phyloP scores from a whole-genome alignment of 2,329 filamentous ascomycete genomes.

The Aspergillus pseudotamarii region DNA sequence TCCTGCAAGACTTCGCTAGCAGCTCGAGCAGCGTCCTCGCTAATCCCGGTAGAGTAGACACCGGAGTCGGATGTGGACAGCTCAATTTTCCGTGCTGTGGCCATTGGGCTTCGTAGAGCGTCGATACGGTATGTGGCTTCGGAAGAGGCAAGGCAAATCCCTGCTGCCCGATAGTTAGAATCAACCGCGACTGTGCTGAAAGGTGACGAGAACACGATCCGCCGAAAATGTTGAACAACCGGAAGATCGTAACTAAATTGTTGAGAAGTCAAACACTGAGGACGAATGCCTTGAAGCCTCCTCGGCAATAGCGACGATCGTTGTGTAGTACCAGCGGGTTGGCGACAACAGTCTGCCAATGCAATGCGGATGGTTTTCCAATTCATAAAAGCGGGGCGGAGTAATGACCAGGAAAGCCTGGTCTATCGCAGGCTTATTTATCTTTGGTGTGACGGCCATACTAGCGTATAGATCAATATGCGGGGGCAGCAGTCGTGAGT shows the following conservation, averaged over 20 bases:
- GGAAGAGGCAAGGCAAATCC: background rate
- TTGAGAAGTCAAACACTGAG: background rate
- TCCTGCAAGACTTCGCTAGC: conserved; percentile 71
- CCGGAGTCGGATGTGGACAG: conserved; percentile 49
- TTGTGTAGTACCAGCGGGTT: background rate
- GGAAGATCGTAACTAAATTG: background rate
- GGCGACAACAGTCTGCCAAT: background rate
- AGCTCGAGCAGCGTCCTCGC: conserved; percentile 62
- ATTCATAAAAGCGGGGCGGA: background rate
- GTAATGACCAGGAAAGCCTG: background rate
- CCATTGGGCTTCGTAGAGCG: conserved; percentile 40
- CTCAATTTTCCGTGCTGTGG: conserved; percentile 51
- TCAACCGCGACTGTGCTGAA: background rate
- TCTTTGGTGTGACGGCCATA: background rate
- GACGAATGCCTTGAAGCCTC: background rate
- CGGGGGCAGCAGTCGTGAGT: background rate
- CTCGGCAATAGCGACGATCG: background rate
- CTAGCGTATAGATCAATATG: background rate
- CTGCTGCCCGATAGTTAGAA: background rate
- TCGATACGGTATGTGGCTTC: background rate
- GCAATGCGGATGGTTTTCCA: background rate
- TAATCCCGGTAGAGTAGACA: conserved; percentile 51
- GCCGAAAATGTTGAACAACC: background rate
- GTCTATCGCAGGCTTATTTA: background rate
- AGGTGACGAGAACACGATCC: background rate